phyloP scores from a whole-genome alignment of 2,329 filamentous ascomycete genomes.

The Penicillium sp. region DNA sequence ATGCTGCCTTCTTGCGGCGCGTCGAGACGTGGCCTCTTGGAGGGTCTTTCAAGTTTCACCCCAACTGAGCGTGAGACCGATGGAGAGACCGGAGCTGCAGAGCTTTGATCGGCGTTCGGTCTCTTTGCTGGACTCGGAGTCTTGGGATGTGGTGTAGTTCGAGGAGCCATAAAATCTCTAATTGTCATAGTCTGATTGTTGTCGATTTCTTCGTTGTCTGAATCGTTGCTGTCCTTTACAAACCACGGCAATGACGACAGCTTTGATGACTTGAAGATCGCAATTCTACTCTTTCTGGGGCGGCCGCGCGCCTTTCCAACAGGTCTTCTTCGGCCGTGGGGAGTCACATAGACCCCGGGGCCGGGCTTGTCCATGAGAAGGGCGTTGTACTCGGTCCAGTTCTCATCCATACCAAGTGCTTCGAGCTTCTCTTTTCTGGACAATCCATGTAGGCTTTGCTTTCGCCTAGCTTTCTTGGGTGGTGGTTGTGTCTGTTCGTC shows the following conservation, averaged over 20 bases:
- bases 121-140: background rate
- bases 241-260: constrained; percentile 42
- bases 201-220: constrained; percentile 1
- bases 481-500: constrained; percentile 3
- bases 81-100: background rate
- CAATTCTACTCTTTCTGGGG: constrained; percentile 41
- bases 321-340: constrained; percentile 40
- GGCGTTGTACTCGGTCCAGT: constrained; percentile 44
- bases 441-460: constrained; percentile 29
- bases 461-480: constrained; percentile 20
- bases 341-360: constrained; percentile 46
- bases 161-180: background rate
- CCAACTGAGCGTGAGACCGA: background rate
- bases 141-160: background rate
- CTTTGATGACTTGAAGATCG: constrained; percentile 40
- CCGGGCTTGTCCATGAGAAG: constrained; percentile 38
- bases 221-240: constrained; percentile 13
- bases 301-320: constrained; percentile 42
- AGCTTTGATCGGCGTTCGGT: background rate
- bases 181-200: background rate
- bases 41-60: constrained; percentile 11
- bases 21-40: constrained; percentile 23
- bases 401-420: constrained; percentile 42
- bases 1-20: background rate
- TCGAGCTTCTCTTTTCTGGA: constrained; percentile 42